Evolutionary conservation across 2,329 filamentous ascomycete genomes (phyloP).

Genomic region (Fusarium sp.): DNA sequence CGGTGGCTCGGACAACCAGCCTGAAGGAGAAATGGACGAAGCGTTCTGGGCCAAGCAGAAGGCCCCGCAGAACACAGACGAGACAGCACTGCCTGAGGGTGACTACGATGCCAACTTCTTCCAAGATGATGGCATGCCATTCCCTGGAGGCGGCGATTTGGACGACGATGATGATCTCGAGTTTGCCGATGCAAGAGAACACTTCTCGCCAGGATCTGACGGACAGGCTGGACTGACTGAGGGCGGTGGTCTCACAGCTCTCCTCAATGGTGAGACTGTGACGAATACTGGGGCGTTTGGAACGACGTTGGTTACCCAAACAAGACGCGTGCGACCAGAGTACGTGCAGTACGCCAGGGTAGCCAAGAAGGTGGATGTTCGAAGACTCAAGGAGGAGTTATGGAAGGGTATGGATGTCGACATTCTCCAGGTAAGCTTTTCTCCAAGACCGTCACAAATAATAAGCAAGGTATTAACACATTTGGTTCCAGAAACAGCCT

Average conservation of each 20-base stretch:
- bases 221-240: conserved; percentile 63
- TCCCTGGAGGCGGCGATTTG: conserved; percentile 71
- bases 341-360: conserved; percentile 80
- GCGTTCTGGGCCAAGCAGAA: conserved; percentile 91
- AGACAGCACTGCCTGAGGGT: conserved; percentile 73
- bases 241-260: conserved; percentile 64
- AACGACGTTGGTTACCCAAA: conserved; percentile 77
- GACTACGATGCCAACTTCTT: conserved; percentile 99
- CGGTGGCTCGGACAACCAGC: conserved; percentile 64
- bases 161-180: conserved; percentile 77
- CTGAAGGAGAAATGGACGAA: conserved; percentile 88
- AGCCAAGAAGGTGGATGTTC: conserved; percentile 80
- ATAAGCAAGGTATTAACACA: conserved; percentile 26
- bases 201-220: conserved; percentile 78
- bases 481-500: conserved; percentile 38
- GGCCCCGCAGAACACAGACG: conserved; percentile 67
- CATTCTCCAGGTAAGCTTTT: conserved; percentile 62
- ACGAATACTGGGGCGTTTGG: conserved; percentile 69
- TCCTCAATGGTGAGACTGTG: conserved; percentile 66
- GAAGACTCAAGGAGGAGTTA: conserved; percentile 77
- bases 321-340: conserved; percentile 73
- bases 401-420: conserved; percentile 78
- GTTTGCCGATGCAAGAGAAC: conserved; percentile 85
- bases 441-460: background rate
- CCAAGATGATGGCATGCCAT: conserved; percentile 84